Base-by-base conservation (phyloP, 2,329 filamentous ascomycete genomes). In the Monosporascus sp. region DNA sequence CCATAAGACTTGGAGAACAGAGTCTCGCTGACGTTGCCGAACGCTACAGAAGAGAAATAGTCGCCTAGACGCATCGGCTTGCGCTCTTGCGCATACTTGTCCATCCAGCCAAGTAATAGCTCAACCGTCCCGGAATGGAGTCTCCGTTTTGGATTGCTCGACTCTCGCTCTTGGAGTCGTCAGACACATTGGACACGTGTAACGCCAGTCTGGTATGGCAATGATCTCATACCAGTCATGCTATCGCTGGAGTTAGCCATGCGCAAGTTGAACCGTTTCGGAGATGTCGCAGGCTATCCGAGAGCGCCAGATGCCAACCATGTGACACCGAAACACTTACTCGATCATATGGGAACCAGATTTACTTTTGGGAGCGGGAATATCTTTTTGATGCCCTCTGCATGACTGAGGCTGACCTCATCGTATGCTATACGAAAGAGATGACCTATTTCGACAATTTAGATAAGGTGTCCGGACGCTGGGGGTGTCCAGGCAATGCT, bases 1-100 rank as follows among this genome's bases (percentile, higher is more conserved):
- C 65, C 65, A 44, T 63, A 59, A 2, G 57, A 56, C 19, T 60
- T 57, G 41, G 62, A 60, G 52, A 68, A 67, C n/a, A 59, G 64
- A 16, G 60, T 53, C 31, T 63, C 58, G 9, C 60, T 60, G 31
- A 61, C 58, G n/a, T 66, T 57, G 38, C 67, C 65, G 61, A 60
- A 67, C 7, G 63, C 58, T 31, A 56, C 55, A 37, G 17, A 62
- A 47, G 55, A 56, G 38, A 52, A 49, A 22, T 44, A 50, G 19
- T 49, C 22, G 19, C 50, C 38, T 16, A 52, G 38, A 19, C 47
- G 27, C 49, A 52, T 55, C 11, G 50, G 35, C 46, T 41, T 45
- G 8, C 22, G 20, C 11, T 14, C 31, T 5, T 11, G 9, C 5
- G 43, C 49, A 11, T 26, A 22, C 20, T 26, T 16, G 26, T 49